Conservation (phyloP, 2,329 filamentous ascomycete species). For the Neurospora sp. region DNA sequence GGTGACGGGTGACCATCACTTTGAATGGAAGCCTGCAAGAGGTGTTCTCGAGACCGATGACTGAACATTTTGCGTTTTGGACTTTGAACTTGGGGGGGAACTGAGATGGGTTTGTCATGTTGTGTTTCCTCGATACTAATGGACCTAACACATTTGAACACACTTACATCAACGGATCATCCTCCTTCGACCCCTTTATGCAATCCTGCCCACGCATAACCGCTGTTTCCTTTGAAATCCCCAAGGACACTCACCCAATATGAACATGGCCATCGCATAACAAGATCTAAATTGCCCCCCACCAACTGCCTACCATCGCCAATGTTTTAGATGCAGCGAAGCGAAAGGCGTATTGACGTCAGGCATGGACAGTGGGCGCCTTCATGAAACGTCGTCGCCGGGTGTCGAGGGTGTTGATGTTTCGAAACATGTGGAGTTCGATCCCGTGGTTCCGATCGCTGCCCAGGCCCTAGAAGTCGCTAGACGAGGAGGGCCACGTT, state of each 20-base stretch:
- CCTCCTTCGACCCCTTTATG: neutral
- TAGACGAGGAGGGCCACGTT: neutral
- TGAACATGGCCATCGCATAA: neutral
- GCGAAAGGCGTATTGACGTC: neutral
- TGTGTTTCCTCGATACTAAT: neutral
- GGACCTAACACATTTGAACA: neutral
- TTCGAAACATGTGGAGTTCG: neutral
- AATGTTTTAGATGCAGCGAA: neutral
- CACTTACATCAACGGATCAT: neutral
- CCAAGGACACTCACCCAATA: neutral
- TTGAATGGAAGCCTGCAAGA: slow-evolving; percentile 46
- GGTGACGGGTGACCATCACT: slow-evolving; percentile 50
- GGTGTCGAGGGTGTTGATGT: neutral
- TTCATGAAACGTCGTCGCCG: neutral
- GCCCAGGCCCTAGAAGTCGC: neutral
- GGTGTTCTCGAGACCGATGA: neutral
- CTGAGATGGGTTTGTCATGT: neutral
- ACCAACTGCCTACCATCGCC: neutral
- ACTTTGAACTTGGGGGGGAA: neutral
- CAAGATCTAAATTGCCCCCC: neutral
- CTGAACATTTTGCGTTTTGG: neutral
- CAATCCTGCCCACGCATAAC: neutral
- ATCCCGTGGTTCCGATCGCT: neutral
- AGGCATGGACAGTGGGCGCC: neutral
- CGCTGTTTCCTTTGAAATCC: neutral